Evolutionary conservation across 192 early-diverging fungal species (phyloP), one percentile per base, ranked within the genome.

Genomic region (Paraglomus occultum): DNA sequence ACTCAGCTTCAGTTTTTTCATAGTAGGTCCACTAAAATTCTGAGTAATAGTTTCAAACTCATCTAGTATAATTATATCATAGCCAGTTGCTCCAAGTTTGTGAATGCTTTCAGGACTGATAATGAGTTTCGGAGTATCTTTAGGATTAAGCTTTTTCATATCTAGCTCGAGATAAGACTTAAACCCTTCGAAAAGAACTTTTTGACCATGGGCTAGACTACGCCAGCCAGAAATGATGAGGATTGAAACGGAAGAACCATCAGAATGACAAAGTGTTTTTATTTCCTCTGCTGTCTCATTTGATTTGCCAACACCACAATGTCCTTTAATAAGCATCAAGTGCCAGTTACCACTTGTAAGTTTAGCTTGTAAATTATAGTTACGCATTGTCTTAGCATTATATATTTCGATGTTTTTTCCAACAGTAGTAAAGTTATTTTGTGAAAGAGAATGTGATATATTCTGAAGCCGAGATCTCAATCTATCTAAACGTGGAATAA

Each of bases 231-330:
- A 63, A 18, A 63, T 45, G 11, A 63, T 63, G 5, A 63, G 45
- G 20, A 20, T 47, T 47, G 18, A 47, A 47, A 47, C 46, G 0
- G 11, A 47, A 63, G 61, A 63, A 20, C 61, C 20, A 63, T 63
- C 61, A 45, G 44, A 63, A 47, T 45, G 5, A 45, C 22, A 47
- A 10, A 63, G 61, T 47, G 42, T 47, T 47, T 20, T 44, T n/a
- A n/a, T 46, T 18, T 64, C 45, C 7, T 64, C 43, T 46, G 47
- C 17, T 47, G 14, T 4, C 20, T 63, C 4, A 63, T 11, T 47
- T 63, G 46, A 63, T 63, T 63, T 63, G 46, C 61, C 46, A 47
- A 63, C 18, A 47, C 46, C 45, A 64, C 61, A 64, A 64, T 64
- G 22, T 48, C 20, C 61, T 48, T 64, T 64, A 64, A 64, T 18